phyloP scores from a whole-genome alignment of 306 rosid species.

The Vicia sativa region DNA sequence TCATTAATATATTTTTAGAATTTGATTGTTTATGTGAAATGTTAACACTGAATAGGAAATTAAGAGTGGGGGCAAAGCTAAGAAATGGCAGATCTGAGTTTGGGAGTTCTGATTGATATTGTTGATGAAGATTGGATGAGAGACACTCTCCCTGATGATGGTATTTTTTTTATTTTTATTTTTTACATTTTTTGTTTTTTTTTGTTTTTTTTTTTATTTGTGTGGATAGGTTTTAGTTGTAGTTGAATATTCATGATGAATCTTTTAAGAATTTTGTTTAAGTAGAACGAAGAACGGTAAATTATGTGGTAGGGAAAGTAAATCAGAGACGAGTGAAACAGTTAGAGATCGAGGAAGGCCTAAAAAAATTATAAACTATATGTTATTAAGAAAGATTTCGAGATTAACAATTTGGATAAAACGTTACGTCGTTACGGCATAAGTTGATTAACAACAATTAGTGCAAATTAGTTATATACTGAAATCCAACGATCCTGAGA shows the following conservation, averaged over 20 bases:
- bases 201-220: neutral
- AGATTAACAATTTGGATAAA: too few relatives aligned
- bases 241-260: neutral
- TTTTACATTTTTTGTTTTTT: neutral
- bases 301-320: too few relatives aligned
- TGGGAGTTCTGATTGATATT: slow-evolving; percentile 58
- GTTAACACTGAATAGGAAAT: neutral
- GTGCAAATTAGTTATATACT: too few relatives aligned
- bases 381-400: too few relatives aligned
- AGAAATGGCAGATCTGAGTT: slow-evolving; percentile 9
- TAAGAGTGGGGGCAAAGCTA: neutral
- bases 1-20: neutral
- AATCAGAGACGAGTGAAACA: too few relatives aligned
- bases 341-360: too few relatives aligned
- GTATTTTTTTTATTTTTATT: slow-evolving; percentile 33
- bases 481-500: too few relatives aligned
- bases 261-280: neutral
- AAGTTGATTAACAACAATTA: too few relatives aligned
- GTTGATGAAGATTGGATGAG: slow-evolving; percentile 95
- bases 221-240: neutral
- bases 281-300: too few relatives aligned
- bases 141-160: slow-evolving; percentile 86
- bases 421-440: too few relatives aligned
- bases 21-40: neutral
- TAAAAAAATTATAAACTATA: too few relatives aligned